Evolutionary conservation across 345 rosid genomes (phyloP).

Genomic region (Populus tremula): DNA sequence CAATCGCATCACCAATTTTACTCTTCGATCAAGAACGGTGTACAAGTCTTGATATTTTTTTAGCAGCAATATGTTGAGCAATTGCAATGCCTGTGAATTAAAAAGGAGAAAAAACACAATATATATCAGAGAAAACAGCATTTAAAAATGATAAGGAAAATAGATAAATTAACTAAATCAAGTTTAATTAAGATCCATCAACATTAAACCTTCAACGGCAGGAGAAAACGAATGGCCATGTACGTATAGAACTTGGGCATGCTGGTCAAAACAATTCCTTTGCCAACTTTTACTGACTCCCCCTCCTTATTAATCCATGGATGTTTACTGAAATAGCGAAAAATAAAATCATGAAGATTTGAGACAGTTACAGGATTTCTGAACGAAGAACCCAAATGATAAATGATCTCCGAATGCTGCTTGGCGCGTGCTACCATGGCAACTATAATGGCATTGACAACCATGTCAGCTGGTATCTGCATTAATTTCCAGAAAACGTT

Average conservation of each 20-base stretch:
- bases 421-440: conserved; percentile 14
- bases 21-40: conserved; percentile 11
- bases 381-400: conserved; percentile 21
- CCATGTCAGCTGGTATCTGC: conserved; percentile 31
- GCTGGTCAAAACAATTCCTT: neutral
- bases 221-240: conserved; percentile 12
- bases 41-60: conserved; percentile 7
- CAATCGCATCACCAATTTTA: conserved; percentile 31
- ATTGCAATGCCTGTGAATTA: neutral
- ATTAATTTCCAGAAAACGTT: neutral
- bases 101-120: neutral
- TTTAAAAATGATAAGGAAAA: neutral
- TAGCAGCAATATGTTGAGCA: conserved; percentile 16
- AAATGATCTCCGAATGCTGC: neutral
- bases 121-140: neutral
- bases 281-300: neutral
- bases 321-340: conserved; percentile 15
- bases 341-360: conserved; percentile 1
- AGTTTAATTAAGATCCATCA: too few relatives aligned
- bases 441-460: conserved; percentile 13
- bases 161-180: too few relatives aligned
- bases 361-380: neutral
- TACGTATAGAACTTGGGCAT: conserved; percentile 13
- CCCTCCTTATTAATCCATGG: conserved; percentile 19
- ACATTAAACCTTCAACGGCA: conserved; percentile 12